A percentile compares a stretch with the other conserved stretches of the same genome.
Conservation (phyloP, 1,284 basidiomycete species). For the Ganoderma meredithae region DNA sequence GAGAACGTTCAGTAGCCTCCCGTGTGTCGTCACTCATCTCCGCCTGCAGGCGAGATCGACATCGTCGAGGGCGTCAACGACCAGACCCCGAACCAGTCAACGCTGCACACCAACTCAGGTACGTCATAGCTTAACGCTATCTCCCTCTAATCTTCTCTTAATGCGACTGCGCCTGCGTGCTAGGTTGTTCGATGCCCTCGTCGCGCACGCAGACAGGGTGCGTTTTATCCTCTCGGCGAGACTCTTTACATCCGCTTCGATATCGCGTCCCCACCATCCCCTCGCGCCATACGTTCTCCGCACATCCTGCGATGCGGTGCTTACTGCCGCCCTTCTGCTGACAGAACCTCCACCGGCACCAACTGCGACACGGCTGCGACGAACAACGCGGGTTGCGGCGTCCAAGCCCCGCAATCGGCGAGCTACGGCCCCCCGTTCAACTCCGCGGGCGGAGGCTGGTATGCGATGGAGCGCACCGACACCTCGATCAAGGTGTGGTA, state of each 20-base stretch:
- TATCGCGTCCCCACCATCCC: too few relatives aligned
- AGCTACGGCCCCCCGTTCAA: constrained; percentile 73
- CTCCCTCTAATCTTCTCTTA: background rate
- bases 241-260: background rate
- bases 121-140: constrained; percentile 12
- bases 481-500: constrained; percentile 65
- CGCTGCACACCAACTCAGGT: constrained; percentile 69
- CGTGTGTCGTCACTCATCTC: constrained; percentile 8
- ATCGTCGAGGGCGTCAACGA: constrained; percentile 76
- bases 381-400: constrained; percentile 73
- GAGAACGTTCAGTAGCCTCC: constrained; percentile 5
- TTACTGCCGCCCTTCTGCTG: background rate
- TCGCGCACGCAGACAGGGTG: constrained; percentile 59
- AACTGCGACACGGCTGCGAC: constrained; percentile 38
- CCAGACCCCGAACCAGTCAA: constrained; percentile 59
- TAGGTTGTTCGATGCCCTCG: constrained; percentile 68
- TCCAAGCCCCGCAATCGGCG: constrained; percentile 49
- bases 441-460: constrained; percentile 67
- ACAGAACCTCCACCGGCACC: constrained; percentile 26
- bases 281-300: background rate
- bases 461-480: constrained; percentile 58
- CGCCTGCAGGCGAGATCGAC: constrained; percentile 66
- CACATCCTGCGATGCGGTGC: background rate
- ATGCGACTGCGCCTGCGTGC: background rate
- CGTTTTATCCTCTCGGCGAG: constrained; percentile 32